Evolutionary conservation across 2,329 filamentous ascomycete species (phyloP).

Genomic region (Elsinoe perseae): DNA sequence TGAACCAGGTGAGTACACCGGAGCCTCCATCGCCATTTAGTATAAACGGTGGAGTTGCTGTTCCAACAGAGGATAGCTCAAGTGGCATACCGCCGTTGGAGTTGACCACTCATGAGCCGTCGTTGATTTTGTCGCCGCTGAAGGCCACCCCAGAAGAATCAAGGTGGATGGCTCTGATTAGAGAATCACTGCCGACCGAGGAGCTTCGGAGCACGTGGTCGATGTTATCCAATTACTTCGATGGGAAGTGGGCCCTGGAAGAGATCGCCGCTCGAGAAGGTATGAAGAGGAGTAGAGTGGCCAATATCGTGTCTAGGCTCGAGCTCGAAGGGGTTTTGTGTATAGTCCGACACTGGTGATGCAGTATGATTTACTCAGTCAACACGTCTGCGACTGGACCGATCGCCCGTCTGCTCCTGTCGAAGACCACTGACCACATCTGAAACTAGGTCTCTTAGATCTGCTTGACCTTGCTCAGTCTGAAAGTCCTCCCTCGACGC

Average conservation of each 20-base stretch:
- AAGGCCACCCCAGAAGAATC: conserved; percentile 19
- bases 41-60: not conserved
- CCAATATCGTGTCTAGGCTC: conserved; percentile 16
- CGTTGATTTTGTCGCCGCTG: conserved; percentile 17
- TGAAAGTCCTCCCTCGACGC: conserved; percentile 78
- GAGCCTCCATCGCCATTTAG: conserved; percentile 14
- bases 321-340: conserved; percentile 18
- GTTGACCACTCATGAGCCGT: conserved; percentile 6
- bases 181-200: conserved; percentile 50
- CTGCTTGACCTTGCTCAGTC: conserved; percentile 67
- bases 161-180: conserved; percentile 17
- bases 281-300: conserved; percentile 65
- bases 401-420: conserved; percentile 34
- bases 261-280: conserved; percentile 78
- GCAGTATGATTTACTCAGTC: not conserved
- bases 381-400: conserved; percentile 7
- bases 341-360: conserved; percentile 19
- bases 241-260: conserved; percentile 77
- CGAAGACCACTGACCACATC: conserved; percentile 66
- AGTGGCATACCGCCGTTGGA: conserved; percentile 14
- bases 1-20: conserved; percentile 10
- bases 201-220: conserved; percentile 62
- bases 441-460: conserved; percentile 68
- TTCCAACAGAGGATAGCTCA: not conserved
- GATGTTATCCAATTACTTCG: conserved; percentile 74